phyloP scores from a whole-genome alignment of 2,329 filamentous ascomycete species.

The Microcyclosporella mali region DNA sequence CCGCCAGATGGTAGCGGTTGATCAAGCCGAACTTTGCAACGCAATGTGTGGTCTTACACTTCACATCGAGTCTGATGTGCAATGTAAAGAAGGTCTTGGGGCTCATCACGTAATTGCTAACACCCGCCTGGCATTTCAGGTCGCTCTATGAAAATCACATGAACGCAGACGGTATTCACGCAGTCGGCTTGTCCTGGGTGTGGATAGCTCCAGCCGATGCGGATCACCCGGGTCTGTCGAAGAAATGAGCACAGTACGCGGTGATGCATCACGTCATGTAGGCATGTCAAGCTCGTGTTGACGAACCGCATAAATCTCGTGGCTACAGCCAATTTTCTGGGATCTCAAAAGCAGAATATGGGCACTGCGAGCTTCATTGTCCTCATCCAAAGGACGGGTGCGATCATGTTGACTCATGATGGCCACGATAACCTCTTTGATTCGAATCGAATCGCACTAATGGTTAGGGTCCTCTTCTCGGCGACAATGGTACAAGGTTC shows the following conservation, averaged over 20 bases:
- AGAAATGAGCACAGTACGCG: no score
- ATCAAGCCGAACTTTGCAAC: not conserved
- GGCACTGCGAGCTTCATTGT: not conserved
- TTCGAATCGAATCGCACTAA: not conserved
- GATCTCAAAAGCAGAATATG: not conserved
- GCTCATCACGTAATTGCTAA: no score
- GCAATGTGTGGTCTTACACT: no score
- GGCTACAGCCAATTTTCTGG: not conserved
- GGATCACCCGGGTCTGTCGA: not conserved
- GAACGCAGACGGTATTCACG: no score
- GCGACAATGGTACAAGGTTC: not conserved
- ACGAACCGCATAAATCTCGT: slow-evolving; percentile 1
- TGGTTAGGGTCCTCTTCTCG: not conserved
- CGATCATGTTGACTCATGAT: not conserved
- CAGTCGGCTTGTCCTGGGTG: no score
- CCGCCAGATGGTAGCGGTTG: not conserved
- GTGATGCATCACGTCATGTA: no score
- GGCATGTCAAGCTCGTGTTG: no score
- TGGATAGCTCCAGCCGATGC: not conserved
- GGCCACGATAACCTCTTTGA: not conserved
- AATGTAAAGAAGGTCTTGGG: no score
- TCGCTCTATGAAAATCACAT: no score
- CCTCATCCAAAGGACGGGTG: not conserved
- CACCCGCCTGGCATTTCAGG: no score
- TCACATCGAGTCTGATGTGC: no score